Evolutionary conservation across 768 basidiomycete genomes (phyloP).

Genomic region (Termitomyces sp.): DNA sequence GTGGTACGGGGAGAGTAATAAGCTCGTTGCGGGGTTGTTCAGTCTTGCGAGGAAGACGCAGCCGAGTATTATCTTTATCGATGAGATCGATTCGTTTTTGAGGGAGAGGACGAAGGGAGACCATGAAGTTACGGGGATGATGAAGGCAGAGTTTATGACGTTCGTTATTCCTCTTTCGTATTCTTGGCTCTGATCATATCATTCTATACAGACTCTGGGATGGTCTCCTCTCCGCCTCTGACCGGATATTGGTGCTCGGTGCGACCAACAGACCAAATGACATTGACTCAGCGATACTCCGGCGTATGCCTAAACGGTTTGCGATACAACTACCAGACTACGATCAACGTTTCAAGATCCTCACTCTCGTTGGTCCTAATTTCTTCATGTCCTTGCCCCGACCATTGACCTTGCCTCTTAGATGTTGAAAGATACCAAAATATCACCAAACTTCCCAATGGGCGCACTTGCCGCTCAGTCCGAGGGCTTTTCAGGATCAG

Average conservation of each 20-base stretch:
- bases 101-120: slow-evolving; percentile 84
- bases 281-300: slow-evolving; percentile 79
- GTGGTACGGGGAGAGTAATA: slow-evolving; percentile 65
- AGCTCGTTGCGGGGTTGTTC: slow-evolving; percentile 92
- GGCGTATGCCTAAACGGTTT: slow-evolving; percentile 99
- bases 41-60: slow-evolving; percentile 91
- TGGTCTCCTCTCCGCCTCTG: slow-evolving; percentile 76
- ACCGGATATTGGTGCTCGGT: slow-evolving; percentile 87
- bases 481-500: slow-evolving; percentile 82
- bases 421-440: slow-evolving; percentile 82
- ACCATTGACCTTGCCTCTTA: slow-evolving; percentile 23
- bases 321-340: slow-evolving; percentile 75
- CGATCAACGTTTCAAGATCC: slow-evolving; percentile 80
- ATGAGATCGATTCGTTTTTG: slow-evolving; percentile 96
- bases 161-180: slow-evolving; percentile 29
- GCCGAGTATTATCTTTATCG: slow-evolving; percentile 97
- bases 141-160: slow-evolving; percentile 97
- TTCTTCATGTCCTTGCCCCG: neutral
- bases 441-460: slow-evolving; percentile 62
- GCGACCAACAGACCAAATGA: slow-evolving; percentile 96
- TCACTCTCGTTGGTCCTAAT: slow-evolving; percentile 56
- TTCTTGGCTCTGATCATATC: neutral
- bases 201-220: slow-evolving; percentile 77
- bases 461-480: slow-evolving; percentile 61
- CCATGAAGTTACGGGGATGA: slow-evolving; percentile 98